Evolutionary conservation across 2,329 filamentous ascomycete genomes (phyloP).

Genomic region (Neofusicoccum umdonicola): DNA sequence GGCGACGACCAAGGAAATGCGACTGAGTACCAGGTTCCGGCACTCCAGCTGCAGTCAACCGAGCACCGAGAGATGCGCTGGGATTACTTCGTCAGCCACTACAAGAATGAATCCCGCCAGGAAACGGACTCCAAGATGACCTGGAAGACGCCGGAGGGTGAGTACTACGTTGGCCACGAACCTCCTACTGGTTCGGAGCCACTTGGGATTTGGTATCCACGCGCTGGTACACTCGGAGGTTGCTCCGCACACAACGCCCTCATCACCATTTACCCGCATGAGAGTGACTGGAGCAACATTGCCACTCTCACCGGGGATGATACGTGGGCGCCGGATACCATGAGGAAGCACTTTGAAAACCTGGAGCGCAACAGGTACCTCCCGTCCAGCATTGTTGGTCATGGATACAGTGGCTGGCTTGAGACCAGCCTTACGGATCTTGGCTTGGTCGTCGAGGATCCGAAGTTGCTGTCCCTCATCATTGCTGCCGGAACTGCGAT

Average conservation of each 20-base stretch:
- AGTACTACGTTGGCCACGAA: conserved; percentile 52
- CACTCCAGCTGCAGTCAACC: conserved; percentile 53
- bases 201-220: conserved; percentile 58
- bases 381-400: conserved; percentile 39
- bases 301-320: conserved; percentile 58
- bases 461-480: conserved; percentile 53
- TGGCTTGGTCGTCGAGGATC: conserved; percentile 51
- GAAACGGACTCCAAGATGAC: conserved; percentile 60
- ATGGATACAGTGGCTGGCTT: conserved; percentile 60
- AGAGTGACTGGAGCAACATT: conserved; percentile 60
- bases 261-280: conserved; percentile 57
- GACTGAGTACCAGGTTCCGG: conserved; percentile 51
- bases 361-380: conserved; percentile 57
- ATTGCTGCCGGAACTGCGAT: conserved; percentile 51
- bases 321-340: conserved; percentile 57
- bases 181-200: conserved; percentile 53
- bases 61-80: conserved; percentile 58
- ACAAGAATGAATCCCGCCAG: conserved; percentile 54
- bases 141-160: conserved; percentile 52
- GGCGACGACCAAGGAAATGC: conserved; percentile 56
- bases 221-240: conserved; percentile 56
- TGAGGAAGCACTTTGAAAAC: conserved; percentile 56
- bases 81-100: conserved; percentile 65
- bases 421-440: conserved; percentile 43
- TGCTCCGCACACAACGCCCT: conserved; percentile 62